Conservation (phyloP, 345 rosid species). For the Passiflora organensis region DNA sequence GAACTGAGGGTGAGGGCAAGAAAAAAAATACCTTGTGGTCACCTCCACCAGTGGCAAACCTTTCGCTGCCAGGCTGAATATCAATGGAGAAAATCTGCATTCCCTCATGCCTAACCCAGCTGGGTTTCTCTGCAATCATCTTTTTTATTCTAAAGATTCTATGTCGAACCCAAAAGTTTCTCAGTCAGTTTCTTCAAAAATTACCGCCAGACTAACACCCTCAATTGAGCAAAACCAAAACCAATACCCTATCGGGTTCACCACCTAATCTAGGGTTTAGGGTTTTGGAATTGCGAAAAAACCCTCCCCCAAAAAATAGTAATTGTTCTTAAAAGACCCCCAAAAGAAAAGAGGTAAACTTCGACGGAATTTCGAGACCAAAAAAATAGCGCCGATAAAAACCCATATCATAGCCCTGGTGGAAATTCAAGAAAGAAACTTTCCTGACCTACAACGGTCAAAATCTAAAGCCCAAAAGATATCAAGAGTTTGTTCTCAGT, state of each 20-base stretch:
- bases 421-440: background rate
- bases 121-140: conserved; percentile 97
- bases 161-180: conserved; percentile 13
- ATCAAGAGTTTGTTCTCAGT: background rate
- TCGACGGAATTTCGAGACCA: background rate
- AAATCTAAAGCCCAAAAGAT: conserved; percentile 10
- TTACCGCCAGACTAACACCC: conserved; percentile 10
- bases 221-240: background rate
- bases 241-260: conserved; percentile 5
- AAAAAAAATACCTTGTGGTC: conserved; percentile 74
- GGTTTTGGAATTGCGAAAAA: conserved; percentile 5
- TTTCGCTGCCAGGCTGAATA: conserved; percentile 87
- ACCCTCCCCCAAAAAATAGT: conserved; percentile 5
- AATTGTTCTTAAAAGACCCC: background rate
- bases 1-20: conserved; percentile 9
- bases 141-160: conserved; percentile 9
- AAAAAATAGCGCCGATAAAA: background rate
- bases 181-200: conserved; percentile 8
- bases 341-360: background rate
- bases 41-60: conserved; percentile 99
- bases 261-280: background rate
- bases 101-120: conserved; percentile 96
- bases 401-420: background rate
- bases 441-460: conserved; percentile 5
- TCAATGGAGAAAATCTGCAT: conserved; percentile 96